These are phyloP conservation scores for Straminergon stramineum DNA, from an alignment of 225 moss, liverwort and hornwort genomes.

Conservation along the genomic window DNA sequence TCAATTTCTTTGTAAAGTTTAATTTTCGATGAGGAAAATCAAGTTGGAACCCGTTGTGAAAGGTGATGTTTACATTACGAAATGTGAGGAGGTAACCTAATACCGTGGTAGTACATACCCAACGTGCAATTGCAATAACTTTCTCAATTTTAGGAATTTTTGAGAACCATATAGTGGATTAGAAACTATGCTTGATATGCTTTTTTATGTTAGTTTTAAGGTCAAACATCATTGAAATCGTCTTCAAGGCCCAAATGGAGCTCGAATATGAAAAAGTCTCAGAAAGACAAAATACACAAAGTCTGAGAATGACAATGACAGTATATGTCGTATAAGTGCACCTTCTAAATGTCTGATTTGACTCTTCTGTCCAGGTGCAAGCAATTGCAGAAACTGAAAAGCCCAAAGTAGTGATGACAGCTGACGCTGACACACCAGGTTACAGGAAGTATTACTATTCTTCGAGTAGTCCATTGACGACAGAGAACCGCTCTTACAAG, in stretches of 20 bases:
- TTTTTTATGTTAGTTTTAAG: background rate
- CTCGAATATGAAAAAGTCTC: background rate
- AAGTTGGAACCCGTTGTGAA: background rate
- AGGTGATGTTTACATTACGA: background rate
- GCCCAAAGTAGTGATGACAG: conserved; percentile 20
- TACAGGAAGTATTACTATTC: conserved; percentile 79
- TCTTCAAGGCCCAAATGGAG: background rate
- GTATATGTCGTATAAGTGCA: background rate
- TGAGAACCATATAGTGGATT: background rate
- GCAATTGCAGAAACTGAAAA: conserved; percentile 35
- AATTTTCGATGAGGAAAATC: background rate
- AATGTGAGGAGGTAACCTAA: background rate
- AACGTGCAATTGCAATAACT: background rate
- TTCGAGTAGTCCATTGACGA: conserved; percentile 87
- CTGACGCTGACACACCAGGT: conserved; percentile 16
- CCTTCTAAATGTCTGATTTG: background rate
- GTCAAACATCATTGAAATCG: background rate
- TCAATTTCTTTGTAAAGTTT: background rate
- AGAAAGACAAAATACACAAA: background rate
- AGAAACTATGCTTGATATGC: background rate
- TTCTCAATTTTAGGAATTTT: background rate
- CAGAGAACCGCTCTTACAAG: conserved; percentile 82
- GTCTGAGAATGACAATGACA: background rate
- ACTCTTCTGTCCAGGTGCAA: conserved; percentile 28
- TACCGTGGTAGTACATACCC: background rate